These are phyloP conservation scores for Colletotrichum tanaceti DNA, from an alignment of 2,329 filamentous ascomycete species.

Conservation along the genomic window DNA sequence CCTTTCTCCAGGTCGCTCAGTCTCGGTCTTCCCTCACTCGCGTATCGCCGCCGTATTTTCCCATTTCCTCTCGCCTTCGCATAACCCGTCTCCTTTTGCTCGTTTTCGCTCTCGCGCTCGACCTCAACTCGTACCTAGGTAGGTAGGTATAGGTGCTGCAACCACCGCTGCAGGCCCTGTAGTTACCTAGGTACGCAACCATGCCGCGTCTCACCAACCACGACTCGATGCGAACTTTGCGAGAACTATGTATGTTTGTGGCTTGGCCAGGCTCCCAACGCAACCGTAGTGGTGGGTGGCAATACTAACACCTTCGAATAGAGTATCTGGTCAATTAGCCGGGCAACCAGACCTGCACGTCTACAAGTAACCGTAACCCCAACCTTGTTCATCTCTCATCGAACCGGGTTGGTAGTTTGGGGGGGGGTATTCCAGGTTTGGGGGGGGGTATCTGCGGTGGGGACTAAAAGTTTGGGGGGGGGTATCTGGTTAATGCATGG, in stretches of 20 bases:
- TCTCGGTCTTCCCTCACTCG: conserved; percentile 1
- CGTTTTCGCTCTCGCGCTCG: conserved; percentile 8
- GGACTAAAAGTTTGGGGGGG: too few relatives aligned
- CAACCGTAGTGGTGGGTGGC: too few relatives aligned
- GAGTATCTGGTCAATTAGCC: too few relatives aligned
- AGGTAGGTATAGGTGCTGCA: not conserved
- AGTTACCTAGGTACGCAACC: not conserved
- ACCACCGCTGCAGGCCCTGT: not conserved
- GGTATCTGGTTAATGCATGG: too few relatives aligned
- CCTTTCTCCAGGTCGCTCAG: not conserved
- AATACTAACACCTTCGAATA: too few relatives aligned
- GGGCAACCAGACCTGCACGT: too few relatives aligned
- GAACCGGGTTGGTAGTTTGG: conserved; percentile 14
- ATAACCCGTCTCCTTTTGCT: not conserved
- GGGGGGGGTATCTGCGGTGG: too few relatives aligned
- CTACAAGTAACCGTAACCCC: not conserved
- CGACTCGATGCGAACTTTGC: conserved; percentile 6
- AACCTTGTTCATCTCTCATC: conserved; percentile 22
- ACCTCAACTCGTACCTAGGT: too few relatives aligned
- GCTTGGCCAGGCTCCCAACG: not conserved
- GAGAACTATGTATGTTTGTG: not conserved
- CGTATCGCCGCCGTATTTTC: conserved; percentile 24
- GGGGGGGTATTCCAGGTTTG: too few relatives aligned
- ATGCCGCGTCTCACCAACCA: conserved; percentile 8
- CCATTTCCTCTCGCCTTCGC: conserved; percentile 16